A percentile compares a stretch with the other conserved stretches of the same genome.
Conservation (phyloP, 2,329 filamentous ascomycete genomes). For the Sporothrix brasiliensis region DNA sequence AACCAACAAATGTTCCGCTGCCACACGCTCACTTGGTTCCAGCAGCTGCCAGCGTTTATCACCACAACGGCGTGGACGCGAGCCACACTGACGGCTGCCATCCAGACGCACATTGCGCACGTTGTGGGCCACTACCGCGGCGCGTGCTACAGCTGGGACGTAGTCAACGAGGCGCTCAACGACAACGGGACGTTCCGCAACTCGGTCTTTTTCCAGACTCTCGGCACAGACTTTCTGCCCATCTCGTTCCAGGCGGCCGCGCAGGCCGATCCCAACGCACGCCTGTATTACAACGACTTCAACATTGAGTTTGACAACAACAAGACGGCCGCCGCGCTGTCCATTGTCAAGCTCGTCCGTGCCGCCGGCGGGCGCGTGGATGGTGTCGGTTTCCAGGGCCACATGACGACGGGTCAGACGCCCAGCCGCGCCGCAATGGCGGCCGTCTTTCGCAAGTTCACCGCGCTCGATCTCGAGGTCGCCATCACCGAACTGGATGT, state of each 20-base stretch:
- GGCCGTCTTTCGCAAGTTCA: constrained; percentile 48
- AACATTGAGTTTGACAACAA: constrained; percentile 49
- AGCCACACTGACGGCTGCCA: constrained; percentile 52
- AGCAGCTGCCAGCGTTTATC: constrained; percentile 54
- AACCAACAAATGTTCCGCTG: constrained; percentile 54
- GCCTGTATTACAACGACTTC: constrained; percentile 60
- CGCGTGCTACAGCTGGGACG: constrained; percentile 57
- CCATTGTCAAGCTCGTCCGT: constrained; percentile 42
- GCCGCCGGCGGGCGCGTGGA: constrained; percentile 51
- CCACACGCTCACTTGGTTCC: constrained; percentile 54
- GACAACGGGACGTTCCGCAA: constrained; percentile 52
- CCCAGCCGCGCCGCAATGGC: constrained; percentile 45
- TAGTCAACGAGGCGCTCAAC: constrained; percentile 57
- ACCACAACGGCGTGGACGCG: constrained; percentile 52
- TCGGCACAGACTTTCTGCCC: constrained; percentile 53
- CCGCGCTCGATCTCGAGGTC: constrained; percentile 51
- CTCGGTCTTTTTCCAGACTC: constrained; percentile 50
- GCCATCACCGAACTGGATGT: constrained; percentile 59
- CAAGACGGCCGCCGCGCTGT: constrained; percentile 43
- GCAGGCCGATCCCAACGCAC: constrained; percentile 48
- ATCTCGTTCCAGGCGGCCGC: constrained; percentile 52
- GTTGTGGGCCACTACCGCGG: constrained; percentile 51
- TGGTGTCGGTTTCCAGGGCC: constrained; percentile 56
- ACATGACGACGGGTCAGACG: constrained; percentile 53
- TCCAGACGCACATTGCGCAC: constrained; percentile 57